Evolutionary conservation across 257 asterid genomes (phyloP).

Genomic region (Euphrasia confusa): DNA sequence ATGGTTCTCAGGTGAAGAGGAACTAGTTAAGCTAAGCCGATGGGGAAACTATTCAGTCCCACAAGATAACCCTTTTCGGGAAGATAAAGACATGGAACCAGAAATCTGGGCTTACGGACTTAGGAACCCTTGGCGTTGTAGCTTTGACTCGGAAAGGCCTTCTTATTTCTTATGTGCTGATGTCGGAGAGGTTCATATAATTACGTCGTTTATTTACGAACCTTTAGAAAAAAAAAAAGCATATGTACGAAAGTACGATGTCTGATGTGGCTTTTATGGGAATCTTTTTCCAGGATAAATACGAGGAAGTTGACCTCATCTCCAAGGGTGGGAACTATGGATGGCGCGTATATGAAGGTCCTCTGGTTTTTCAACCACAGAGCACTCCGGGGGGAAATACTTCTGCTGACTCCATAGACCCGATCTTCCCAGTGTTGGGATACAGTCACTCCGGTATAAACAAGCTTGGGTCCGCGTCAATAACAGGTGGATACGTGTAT

Average conservation of each 20-base stretch:
- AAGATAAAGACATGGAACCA: constrained; percentile 53
- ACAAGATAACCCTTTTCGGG: constrained; percentile 61
- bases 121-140: constrained; percentile 91
- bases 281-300: constrained; percentile 46
- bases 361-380: constrained; percentile 42
- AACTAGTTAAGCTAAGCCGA: constrained; percentile 41
- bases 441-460: constrained; percentile 62
- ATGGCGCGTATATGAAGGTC: constrained; percentile 87
- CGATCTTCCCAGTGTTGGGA: constrained; percentile 74
- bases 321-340: constrained; percentile 93
- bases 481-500: constrained; percentile 74
- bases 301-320: constrained; percentile 82
- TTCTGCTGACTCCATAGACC: constrained; percentile 44
- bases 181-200: constrained; percentile 60
- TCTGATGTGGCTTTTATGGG: constrained; percentile 5
- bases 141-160: constrained; percentile 91
- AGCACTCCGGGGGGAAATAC: constrained; percentile 58
- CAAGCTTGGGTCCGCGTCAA: constrained; percentile 82
- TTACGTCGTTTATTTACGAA: background rate
- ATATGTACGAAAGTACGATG: background rate
- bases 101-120: constrained; percentile 86
- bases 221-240: background rate
- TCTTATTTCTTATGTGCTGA: constrained; percentile 79
- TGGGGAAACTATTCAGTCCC: constrained; percentile 92
- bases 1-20: constrained; percentile 44